phyloP scores from a whole-genome alignment of 2,329 filamentous ascomycete genomes.

The Escovopsis sp. region DNA sequence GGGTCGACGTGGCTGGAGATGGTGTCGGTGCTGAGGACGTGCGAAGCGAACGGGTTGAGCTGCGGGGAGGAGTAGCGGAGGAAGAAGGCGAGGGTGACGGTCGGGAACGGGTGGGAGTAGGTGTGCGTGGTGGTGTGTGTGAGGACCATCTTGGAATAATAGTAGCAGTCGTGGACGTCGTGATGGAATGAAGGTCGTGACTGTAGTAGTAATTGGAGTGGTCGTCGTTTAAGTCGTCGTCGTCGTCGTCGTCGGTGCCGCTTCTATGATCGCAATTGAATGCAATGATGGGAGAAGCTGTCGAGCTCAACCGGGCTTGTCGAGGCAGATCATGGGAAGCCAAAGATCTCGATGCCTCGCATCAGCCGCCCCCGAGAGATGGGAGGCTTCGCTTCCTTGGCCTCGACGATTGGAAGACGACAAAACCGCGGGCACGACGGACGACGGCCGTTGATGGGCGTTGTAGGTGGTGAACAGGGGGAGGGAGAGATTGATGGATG shows the following conservation, averaged over 20 bases:
- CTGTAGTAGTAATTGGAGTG: background rate
- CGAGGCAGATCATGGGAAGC: conserved; percentile 11
- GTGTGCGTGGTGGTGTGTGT: conserved; percentile 52
- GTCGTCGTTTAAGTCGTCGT: background rate
- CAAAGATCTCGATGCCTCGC: conserved; percentile 3
- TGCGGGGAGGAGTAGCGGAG: conserved; percentile 63
- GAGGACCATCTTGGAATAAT: conserved; percentile 39
- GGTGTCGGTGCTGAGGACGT: conserved; percentile 73
- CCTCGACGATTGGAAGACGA: too few species aligned
- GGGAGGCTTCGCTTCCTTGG: background rate
- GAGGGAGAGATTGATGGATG: too few species aligned
- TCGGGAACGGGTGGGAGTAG: conserved; percentile 70
- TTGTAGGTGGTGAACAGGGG: conserved; percentile 1
- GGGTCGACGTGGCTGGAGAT: conserved; percentile 62
- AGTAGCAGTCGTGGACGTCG: background rate
- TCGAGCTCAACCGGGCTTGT: conserved; percentile 11
- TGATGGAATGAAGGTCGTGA: too few species aligned
- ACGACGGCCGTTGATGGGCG: conserved; percentile 2
- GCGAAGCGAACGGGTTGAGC: conserved; percentile 64
- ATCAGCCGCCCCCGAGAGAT: conserved; percentile 4
- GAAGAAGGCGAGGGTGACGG: conserved; percentile 79
- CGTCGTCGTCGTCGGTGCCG: background rate
- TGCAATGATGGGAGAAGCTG: conserved; percentile 1
- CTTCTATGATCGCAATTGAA: background rate
- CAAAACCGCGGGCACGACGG: background rate